phyloP scores from a whole-genome alignment of 192 early-diverging fungal genomes.

The Entomortierella lignicola region DNA sequence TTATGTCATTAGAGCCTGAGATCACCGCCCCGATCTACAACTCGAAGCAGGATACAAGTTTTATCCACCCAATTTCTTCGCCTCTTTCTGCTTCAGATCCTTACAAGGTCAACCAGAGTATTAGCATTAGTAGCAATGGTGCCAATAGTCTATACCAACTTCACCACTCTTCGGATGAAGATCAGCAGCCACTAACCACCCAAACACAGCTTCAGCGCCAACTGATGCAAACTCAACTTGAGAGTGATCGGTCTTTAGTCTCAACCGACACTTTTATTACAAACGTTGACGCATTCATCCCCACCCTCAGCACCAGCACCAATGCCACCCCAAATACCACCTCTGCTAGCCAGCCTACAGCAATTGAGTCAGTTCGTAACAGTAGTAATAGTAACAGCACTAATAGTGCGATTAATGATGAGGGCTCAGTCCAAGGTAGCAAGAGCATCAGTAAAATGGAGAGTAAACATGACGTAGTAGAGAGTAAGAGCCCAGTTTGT shows the following conservation, averaged over 20 bases:
- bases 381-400: slow-evolving; percentile 23
- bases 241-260: slow-evolving; percentile 20
- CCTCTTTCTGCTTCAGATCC: slow-evolving; percentile 30
- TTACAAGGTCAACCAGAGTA: slow-evolving; percentile 43
- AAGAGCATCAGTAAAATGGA: not conserved
- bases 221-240: slow-evolving; percentile 18
- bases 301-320: not conserved
- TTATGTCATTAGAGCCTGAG: slow-evolving; percentile 41
- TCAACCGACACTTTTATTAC: not conserved
- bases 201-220: not conserved
- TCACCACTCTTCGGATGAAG: slow-evolving; percentile 24
- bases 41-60: slow-evolving; percentile 18
- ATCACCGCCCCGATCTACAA: slow-evolving; percentile 42
- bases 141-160: slow-evolving; percentile 38
- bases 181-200: slow-evolving; percentile 15
- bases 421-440: not conserved
- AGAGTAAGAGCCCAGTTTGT: not conserved
- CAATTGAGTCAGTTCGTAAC: slow-evolving; percentile 1
- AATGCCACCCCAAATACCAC: too few relatives aligned
- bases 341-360: slow-evolving; percentile 4
- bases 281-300: not conserved
- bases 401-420: slow-evolving; percentile 2
- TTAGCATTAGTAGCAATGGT: slow-evolving; percentile 39
- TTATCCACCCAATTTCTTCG: slow-evolving; percentile 31
- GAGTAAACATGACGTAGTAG: not conserved